Base-by-base conservation (phyloP, 768 basidiomycete species). In the Boletus reticuloceps region DNA sequence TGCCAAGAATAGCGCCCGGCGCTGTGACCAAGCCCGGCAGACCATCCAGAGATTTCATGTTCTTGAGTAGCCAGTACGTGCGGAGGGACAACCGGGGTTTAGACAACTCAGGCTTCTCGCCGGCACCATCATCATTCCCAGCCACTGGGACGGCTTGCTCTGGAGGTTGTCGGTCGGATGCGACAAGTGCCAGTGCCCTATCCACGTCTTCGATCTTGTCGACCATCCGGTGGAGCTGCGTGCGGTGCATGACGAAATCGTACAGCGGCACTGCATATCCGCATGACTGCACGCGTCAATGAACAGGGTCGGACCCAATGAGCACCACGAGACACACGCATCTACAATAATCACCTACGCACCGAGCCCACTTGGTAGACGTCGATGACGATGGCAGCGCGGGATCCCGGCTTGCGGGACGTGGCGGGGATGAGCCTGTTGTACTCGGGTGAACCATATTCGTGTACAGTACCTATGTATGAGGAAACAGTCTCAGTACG, bases 211-310 rank as follows among this genome's bases (percentile, higher is more conserved):
- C 84, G 43, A 72, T 72, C 58, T 67, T 74, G 8, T 67, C 66
- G 8, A 67, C 65, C 61, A 69, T 71, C 19, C 78, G 74, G 31
- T 75, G 69, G 27, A 84, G 79, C 17, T 75, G 78, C 2, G 75
- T 79, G 32, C 86, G 83, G 51, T 85, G 81, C 27, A 74, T 72
- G 51, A 78, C 72, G 68, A 84, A 88, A 42, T 78, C 74, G 65
- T 82, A 87, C 57, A 80, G 74, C 6, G 87, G 86, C 25, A 89
- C 82, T 5, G 78, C 78, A 56, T 74, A 88, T 19, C 87, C 85
- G 58, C 86, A 89, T 1, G 85, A 85, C 86, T 88, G 63, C 16
- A 2, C 6, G 19, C 20, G 16, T 27, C 16, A 14, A 16, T 36
- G 14, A 44, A 36, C 6, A 42, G 5, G 8, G 31, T 31, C 11